phyloP scores from a whole-genome alignment of 345 rosid genomes.

The Populus davidiana region DNA sequence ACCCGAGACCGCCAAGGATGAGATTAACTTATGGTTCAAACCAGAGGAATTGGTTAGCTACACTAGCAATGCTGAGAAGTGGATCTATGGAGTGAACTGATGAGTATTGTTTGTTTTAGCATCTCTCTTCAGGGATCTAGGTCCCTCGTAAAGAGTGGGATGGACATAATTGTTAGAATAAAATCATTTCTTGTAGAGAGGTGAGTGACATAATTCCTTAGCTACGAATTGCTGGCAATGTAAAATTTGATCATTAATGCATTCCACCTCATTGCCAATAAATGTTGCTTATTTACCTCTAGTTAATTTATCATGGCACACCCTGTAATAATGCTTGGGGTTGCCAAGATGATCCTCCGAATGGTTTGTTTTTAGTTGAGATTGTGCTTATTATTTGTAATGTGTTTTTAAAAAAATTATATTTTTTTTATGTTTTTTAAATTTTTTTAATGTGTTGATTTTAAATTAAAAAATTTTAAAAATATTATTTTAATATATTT shows the following conservation, averaged over 20 bases:
- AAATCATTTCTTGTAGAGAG: conserved; percentile 13
- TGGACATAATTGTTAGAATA: conserved; percentile 34
- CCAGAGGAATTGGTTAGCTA: conserved; percentile 87
- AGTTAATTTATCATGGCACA: not conserved
- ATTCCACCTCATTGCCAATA: not conserved
- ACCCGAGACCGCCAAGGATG: conserved; percentile 92
- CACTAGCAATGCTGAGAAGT: conserved; percentile 79
- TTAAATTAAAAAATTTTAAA: no score
- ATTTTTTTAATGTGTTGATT: no score
- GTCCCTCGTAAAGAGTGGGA: conserved; percentile 20
- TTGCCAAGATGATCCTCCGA: not conserved
- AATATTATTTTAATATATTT: no score
- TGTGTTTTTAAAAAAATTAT: no score
- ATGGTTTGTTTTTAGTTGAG: not conserved
- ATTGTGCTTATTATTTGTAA: no score
- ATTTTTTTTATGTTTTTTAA: no score
- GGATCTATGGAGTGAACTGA: conserved; percentile 81
- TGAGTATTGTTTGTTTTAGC: not conserved
- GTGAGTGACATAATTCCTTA: not conserved
- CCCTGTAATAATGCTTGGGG: not conserved
- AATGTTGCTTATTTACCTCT: not conserved
- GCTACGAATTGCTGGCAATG: not conserved
- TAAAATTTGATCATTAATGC: conserved; percentile 8
- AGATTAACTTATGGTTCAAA: conserved; percentile 89
- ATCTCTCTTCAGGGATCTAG: conserved; percentile 22